A percentile compares a stretch with the other conserved stretches of the same genome.
Conservation (phyloP, 192 early-diverging fungal species). For the Linnemannia hyalina region DNA sequence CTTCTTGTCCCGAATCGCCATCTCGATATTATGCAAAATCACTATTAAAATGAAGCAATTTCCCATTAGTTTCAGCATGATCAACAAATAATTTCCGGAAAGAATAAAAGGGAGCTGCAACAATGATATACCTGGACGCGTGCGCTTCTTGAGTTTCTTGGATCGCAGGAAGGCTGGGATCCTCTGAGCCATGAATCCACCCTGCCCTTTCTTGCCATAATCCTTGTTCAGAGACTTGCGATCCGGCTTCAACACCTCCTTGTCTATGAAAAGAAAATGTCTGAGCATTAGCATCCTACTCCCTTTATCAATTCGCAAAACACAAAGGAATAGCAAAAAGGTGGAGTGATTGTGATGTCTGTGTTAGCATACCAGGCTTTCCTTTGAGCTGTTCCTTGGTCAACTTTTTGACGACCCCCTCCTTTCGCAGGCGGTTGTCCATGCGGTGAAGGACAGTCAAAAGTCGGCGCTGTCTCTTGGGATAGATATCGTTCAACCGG, state of each 20-base stretch:
- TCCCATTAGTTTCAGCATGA: not conserved
- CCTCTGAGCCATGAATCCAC: conserved; percentile 52
- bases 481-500: conserved; percentile 51
- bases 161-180: conserved; percentile 48
- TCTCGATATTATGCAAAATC: conserved; percentile 56
- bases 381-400: conserved; percentile 57
- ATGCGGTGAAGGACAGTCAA: conserved; percentile 54
- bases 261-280: conserved; percentile 18
- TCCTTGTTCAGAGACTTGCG: conserved; percentile 50
- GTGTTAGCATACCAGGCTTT: conserved; percentile 47
- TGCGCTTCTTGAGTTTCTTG: conserved; percentile 51
- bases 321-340: not conserved
- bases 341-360: not conserved
- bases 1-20: conserved; percentile 59
- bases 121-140: conserved; percentile 32
- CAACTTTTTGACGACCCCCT: conserved; percentile 51
- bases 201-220: conserved; percentile 37
- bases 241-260: conserved; percentile 47
- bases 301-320: not conserved
- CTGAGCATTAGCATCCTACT: not conserved
- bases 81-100: not conserved
- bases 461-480: conserved; percentile 46
- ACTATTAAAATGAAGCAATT: conserved; percentile 8
- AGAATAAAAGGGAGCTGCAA: not conserved
- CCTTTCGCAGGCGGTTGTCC: conserved; percentile 52